Evolutionary conservation across 2,329 filamentous ascomycete species (phyloP), one percentile per base, ranked within the genome.

Genomic region (Verticillium isaacii): DNA sequence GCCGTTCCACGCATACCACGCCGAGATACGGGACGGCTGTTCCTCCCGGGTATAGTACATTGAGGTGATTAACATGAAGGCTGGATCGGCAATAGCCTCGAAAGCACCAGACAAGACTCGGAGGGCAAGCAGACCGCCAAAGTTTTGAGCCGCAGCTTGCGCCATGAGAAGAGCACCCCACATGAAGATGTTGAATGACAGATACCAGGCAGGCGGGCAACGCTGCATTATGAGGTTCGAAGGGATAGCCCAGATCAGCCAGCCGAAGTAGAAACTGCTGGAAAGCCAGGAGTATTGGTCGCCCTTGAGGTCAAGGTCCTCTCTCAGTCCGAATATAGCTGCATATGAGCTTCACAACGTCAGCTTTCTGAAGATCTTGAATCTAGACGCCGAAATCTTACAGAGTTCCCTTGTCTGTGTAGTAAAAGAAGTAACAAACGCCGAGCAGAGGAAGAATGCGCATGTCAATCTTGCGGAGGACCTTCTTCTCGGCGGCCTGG

Each of bases 11-110:
- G 80, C 79, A 68, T 84, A 87, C 84, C 84, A 88, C 0, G 83
- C 73, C 1, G 83, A 83, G 58, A 87, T 85, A 0, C 86, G 77
- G 2, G 84, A 76, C 0, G 87, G 85, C 66, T 89, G 87, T 67
- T 90, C 84, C 3, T 79, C 76, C 11, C 85, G 78, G 1, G 85
- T 88, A 66, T 88, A 81, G 81, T 85, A 90, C 85, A 88, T 88
- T 5, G 80, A 80, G 0, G 86, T 89, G 39, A 89, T 85, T 1
- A 89, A 72, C 78, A 89, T 86, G 63, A 89, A 86, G 1, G 74
- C 74, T 1, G 76, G 76, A 52, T 76, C 74, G 2, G 74, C 75
- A 37, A 76, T 75, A 3, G 86, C 84, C 68, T 89, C 87, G 63
- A 89, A 88, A 25, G 87, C 84, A 67, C 88, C 88, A 1, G 88